These are phyloP conservation scores for Galium porrigens DNA, from an alignment of 305 asterid species.

Conservation along the genomic window DNA sequence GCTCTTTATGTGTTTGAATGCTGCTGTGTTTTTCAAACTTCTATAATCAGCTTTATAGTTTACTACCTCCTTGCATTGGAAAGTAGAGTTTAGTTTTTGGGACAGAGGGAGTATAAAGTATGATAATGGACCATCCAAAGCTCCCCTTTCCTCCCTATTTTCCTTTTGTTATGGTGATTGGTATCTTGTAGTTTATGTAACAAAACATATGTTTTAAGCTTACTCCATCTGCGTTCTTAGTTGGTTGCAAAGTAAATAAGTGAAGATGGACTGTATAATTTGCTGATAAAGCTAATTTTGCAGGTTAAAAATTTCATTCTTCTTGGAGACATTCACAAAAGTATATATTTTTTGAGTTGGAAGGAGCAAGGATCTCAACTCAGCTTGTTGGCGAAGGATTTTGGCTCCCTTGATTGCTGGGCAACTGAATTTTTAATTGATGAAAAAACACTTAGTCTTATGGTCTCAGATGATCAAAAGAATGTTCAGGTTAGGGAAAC, in stretches of 20 bases:
- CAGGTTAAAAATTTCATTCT: conserved; percentile 94
- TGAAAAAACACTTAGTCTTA: conserved; percentile 90
- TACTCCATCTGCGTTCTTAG: too few species aligned
- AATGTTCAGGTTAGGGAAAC: conserved; percentile 66
- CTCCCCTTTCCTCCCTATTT: neutral
- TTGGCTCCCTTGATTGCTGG: conserved; percentile 86
- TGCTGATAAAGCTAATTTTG: conserved; percentile 15
- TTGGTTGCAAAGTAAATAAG: neutral
- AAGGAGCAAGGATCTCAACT: conserved; percentile 94
- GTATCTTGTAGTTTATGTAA: neutral
- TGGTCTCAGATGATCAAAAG: conserved; percentile 91
- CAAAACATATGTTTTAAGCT: neutral
- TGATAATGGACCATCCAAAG: neutral
- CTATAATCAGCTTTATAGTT: neutral
- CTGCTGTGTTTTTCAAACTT: neutral
- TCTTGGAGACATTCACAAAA: conserved; percentile 89
- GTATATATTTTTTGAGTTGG: conserved; percentile 94
- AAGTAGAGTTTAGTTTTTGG: too few species aligned
- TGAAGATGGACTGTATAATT: neutral
- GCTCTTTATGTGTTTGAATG: neutral
- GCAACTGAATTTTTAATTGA: conserved; percentile 92
- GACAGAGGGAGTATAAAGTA: too few species aligned
- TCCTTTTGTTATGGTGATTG: neutral
- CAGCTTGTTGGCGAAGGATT: conserved; percentile 76
- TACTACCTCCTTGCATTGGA: too few species aligned